phyloP scores from a whole-genome alignment of 139 green algal genomes.

The Picochlorum sp. region DNA sequence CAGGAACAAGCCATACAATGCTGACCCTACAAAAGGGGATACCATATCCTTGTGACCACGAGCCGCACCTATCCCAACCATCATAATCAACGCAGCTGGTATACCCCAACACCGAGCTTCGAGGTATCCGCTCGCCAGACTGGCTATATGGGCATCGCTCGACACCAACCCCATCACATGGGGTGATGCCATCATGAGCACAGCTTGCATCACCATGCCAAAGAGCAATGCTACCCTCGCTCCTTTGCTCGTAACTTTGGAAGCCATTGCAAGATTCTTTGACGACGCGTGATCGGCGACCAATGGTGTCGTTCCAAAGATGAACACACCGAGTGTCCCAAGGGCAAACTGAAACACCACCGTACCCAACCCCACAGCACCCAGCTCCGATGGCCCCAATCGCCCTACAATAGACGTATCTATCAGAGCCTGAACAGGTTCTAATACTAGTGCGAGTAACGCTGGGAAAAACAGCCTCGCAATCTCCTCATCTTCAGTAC shows the following conservation, averaged over 20 bases:
- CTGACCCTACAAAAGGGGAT: conserved; percentile 18
- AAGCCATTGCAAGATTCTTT: conserved; percentile 10
- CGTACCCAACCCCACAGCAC: conserved; percentile 23
- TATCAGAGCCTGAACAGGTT: conserved; percentile 21
- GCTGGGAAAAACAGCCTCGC: conserved; percentile 19
- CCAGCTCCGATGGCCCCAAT: conserved; percentile 19
- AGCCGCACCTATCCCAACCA: conserved; percentile 18
- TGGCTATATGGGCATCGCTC: conserved; percentile 10
- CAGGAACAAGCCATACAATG: conserved; percentile 28
- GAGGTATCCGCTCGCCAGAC: conserved; percentile 18
- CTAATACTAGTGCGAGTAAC: conserved; percentile 17
- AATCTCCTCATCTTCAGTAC: conserved; percentile 15
- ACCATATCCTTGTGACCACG: conserved; percentile 27
- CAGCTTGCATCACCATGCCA: conserved; percentile 12
- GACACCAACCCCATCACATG: conserved; percentile 11
- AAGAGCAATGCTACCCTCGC: conserved; percentile 22
- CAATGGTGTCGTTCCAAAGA: conserved; percentile 29
- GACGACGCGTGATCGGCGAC: conserved; percentile 11
- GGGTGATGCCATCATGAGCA: conserved; percentile 12
- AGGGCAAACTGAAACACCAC: conserved; percentile 32
- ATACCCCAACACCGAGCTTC: conserved; percentile 18
- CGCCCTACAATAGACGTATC: conserved; percentile 18
- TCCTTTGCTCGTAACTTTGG: conserved; percentile 14
- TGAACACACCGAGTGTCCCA: conserved; percentile 17
- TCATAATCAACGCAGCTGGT: conserved; percentile 26